Base-by-base conservation (phyloP, 2,329 filamentous ascomycete species). In the Sordariomycetes sp. region DNA sequence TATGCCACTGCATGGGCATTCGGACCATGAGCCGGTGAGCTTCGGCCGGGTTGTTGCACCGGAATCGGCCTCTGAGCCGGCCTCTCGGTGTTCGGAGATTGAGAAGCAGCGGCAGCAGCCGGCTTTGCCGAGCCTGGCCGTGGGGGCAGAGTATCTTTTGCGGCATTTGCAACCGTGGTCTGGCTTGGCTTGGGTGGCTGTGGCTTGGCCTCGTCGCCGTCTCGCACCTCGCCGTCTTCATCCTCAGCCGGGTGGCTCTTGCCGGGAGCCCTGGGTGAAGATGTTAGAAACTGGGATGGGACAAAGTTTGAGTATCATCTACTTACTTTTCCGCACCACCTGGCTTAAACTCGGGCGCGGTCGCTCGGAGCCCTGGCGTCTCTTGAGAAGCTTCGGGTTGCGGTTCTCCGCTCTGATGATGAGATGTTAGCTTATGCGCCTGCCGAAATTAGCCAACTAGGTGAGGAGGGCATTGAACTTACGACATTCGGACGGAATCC, bases 181-280 rank as follows among this genome's bases (percentile, higher is more conserved):
- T 10, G 42, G 25, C 24, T 36, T 20, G 35, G 42, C 25, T 32
- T 55, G 20, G 54, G 15, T 15, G 53, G 36, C 32, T 62, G 62
- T 12, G 60, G 60, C 58, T 62, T 65, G 32, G 24, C 35, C 17
- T 68, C 65, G 54, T 66, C 82, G 36, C 72, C 74, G 63, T 89
- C 86, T 61, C 83, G 80, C 25, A 89, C 85, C 66, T 90, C 86
- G 22, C 86, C 86, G 64, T 90, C 86, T 66, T 90, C 86, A 56
- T 81, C 80, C 60, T 85, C 82, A 1, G 68, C 67, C 13, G 68
- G 10, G 20, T 42, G 45, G 17, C 32, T 48, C 48, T 45, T 42
- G 20, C 32, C n/a, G 6, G 52, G 22, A 7, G 45, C 10, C 50
- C 57, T n/a, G 66, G 61, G 54, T 71, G 67, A 28, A 22, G 60